Evolutionary conservation across 768 basidiomycete genomes (phyloP), one percentile per base, ranked within the genome.

Genomic region (Hydnomerulius pinastri): DNA sequence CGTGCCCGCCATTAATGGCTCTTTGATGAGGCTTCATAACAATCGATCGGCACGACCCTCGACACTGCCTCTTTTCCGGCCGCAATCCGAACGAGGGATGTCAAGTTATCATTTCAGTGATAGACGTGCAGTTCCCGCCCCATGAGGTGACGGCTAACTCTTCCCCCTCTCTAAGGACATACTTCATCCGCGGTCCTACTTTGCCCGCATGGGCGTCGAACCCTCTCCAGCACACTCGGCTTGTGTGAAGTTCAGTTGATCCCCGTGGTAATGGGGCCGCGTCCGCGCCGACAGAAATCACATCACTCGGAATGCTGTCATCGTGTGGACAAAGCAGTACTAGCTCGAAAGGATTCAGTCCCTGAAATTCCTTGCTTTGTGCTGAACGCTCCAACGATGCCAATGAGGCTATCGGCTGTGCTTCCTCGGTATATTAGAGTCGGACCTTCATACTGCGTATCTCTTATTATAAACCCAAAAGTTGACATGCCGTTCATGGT

Each of bases 271-370:
- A 50, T 37, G 64, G 56, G 60, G 58, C n/a, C 53, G 30, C 58
- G 42, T 43, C 58, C 52, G 46, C 43, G 45, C 56, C 43, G 46
- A 44, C 45, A 27, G 21, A 37, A 43, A 51, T 51, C 36, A 46
- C 32, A 48, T 54, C 52, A 20, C 30, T 38, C 65, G 63, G 64
- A 57, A 67, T 67, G 64, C 60, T 67, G 66, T 59, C 54, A 65
- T 51, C 10, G 40, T n/a, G 36, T 36, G 5, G 41, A 43, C 43
- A 58, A 66, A 59, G 44, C 11, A 36, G 56, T 52, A 44, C 58
- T 43, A 57, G 61, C 46, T 46, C 46, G 49, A 53, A 48, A 47
- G 36, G 46, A 25, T 35, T 46, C 40, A 51, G 48, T 51, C 60
- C 64, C 64, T 62, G 68, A 62, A 43, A 36, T 60, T 18, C 28